Conservation (phyloP, 2,329 filamentous ascomycete species). For the Colletotrichum magnum region DNA sequence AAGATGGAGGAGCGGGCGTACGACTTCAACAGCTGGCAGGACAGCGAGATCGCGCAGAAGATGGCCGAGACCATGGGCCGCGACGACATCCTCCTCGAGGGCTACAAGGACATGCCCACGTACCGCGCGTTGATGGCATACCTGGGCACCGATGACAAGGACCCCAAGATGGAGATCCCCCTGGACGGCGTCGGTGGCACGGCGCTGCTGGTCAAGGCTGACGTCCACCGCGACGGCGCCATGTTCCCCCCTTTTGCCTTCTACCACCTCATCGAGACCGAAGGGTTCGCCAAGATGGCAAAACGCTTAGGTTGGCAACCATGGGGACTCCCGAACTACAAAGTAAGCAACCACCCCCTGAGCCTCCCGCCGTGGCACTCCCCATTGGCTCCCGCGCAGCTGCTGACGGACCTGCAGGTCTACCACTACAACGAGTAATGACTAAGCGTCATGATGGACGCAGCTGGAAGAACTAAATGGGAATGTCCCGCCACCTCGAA, state of each 20-base stretch:
- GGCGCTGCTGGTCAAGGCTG: slow-evolving; percentile 92
- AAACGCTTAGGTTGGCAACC: slow-evolving; percentile 87
- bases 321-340: slow-evolving; percentile 95
- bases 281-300: slow-evolving; percentile 98
- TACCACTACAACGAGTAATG: slow-evolving; percentile 90
- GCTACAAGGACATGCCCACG: slow-evolving; percentile 93
- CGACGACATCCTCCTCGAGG: slow-evolving; percentile 94
- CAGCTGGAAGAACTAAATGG: slow-evolving; percentile 2
- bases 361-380: background rate
- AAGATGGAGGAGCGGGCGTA: slow-evolving; percentile 85
- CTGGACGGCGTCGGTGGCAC: slow-evolving; percentile 96
- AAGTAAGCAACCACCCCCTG: slow-evolving; percentile 70
- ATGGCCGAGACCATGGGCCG: slow-evolving; percentile 85
- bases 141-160: slow-evolving; percentile 72
- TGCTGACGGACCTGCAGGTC: slow-evolving; percentile 66
- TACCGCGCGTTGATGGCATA: slow-evolving; percentile 94
- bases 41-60: slow-evolving; percentile 83
- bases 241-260: slow-evolving; percentile 99
- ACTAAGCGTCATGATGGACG: slow-evolving; percentile 11
- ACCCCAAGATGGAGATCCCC: slow-evolving; percentile 74
- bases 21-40: slow-evolving; percentile 98
- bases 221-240: slow-evolving; percentile 95
- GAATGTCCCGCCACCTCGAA: slow-evolving; percentile 3
- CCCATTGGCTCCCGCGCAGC: background rate
- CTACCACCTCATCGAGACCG: slow-evolving; percentile 97